Evolutionary conservation across 2,329 filamentous ascomycete genomes (phyloP).

Genomic region (Aspergillus sp.): DNA sequence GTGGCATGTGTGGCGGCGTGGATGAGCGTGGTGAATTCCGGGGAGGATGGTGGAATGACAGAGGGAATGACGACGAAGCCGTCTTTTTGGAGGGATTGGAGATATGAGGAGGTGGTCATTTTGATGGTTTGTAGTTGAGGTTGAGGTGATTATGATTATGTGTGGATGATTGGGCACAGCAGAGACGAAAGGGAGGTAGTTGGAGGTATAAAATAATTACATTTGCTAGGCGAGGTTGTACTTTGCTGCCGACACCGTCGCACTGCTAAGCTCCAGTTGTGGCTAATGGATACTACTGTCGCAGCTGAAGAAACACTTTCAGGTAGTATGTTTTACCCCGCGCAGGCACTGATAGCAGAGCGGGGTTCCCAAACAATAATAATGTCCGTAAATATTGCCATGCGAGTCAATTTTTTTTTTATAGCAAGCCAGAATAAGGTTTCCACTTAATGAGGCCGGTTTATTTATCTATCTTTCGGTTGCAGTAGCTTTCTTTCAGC

Average conservation of each 20-base stretch:
- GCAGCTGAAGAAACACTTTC: neutral
- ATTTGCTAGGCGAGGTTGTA: neutral
- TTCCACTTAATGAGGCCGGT: neutral
- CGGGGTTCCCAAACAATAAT: neutral
- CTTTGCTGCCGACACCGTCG: too few species aligned
- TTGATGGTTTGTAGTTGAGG: neutral
- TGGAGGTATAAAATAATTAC: neutral
- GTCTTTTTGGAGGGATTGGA: slow-evolving; percentile 62
- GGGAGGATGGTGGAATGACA: slow-evolving; percentile 52
- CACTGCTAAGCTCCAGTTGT: neutral
- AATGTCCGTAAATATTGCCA: neutral
- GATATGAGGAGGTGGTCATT: slow-evolving; percentile 31
- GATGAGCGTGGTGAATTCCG: slow-evolving; percentile 61
- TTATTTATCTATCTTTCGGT: too few species aligned
- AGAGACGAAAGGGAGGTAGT: neutral
- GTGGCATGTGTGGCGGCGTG: slow-evolving; percentile 59
- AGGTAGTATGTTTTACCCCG: neutral
- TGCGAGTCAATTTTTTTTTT: neutral
- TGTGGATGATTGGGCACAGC: neutral
- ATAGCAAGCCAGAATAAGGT: neutral
- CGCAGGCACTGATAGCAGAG: neutral
- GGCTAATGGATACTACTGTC: neutral
- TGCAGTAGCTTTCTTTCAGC: neutral
- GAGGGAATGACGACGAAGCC: slow-evolving; percentile 74
- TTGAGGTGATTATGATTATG: neutral